Evolutionary conservation across 306 rosid species (phyloP), one percentile per base, ranked within the genome.

Genomic region (Alnus glutinosa): DNA sequence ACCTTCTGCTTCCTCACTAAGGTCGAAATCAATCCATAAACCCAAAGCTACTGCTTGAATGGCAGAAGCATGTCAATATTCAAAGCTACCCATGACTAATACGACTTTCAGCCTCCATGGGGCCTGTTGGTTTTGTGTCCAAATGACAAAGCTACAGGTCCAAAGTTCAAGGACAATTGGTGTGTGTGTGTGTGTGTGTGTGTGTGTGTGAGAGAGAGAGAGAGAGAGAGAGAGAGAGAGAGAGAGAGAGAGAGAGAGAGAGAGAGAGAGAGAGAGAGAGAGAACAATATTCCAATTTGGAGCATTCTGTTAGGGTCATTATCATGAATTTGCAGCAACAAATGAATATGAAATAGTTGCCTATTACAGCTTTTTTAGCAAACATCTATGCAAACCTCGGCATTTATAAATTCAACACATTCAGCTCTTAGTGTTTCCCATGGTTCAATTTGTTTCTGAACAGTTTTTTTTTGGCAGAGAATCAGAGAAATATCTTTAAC

Each of bases 41-140:
- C 14, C 70, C 70, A 34, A 64, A 64, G 70, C 70, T 64, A 12
- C 46, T 64, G 47, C 70, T 37, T 64, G 70, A 34, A 36, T 36
- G 23, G 70, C 7, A 39, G 6, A 64, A 34, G 48, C 70, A 64
- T 13, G 48, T 7, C 28, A 34, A 15, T 32, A 63, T 34, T 64
- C n/a, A 36, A 36, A 62, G 69, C 32, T 32, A 62, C 69, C 32
- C 69, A 32, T 30, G 18, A 34, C 36, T 62, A 32, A 62, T 10
- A 62, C 15, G 69, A 32, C 32, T 62, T 62, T 34, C 12, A 12
- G n/a, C 42, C 4, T 14, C 32, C 4, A 15, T 30, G 69, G 32
- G 68, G 13, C 18, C 57, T 52, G 13, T 5, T 42, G 46, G 46
- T 42, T 42, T 42, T 42, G 46, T 42, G 7, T 42, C 1, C 46